Conservation (phyloP, 2,329 filamentous ascomycete genomes). For the Emmonsiellopsis sp. region DNA sequence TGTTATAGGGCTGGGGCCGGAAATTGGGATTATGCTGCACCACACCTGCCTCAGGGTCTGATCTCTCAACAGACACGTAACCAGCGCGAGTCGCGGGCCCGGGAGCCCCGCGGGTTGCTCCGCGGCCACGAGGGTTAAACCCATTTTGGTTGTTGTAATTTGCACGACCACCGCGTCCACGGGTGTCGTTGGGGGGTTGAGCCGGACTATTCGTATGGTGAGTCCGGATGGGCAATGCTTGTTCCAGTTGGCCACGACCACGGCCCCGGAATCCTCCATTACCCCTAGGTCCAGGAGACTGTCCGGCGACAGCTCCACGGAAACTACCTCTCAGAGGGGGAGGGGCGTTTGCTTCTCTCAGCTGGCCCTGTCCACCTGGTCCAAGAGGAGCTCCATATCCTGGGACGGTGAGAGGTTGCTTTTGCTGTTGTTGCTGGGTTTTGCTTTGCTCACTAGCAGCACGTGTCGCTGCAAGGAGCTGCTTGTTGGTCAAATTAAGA, state of each 20-base stretch:
- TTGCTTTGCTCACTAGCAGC: slow-evolving; percentile 24
- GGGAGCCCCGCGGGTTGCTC: neutral
- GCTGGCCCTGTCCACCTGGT: slow-evolving; percentile 52
- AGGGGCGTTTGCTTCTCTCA: slow-evolving; percentile 47
- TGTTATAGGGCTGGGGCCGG: slow-evolving; percentile 38
- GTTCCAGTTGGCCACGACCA: slow-evolving; percentile 23
- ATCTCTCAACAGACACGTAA: slow-evolving; percentile 31
- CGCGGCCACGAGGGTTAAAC: neutral
- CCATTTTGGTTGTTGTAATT: neutral
- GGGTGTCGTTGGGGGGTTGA: neutral
- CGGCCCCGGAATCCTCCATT: slow-evolving; percentile 27
- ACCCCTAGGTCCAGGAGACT: slow-evolving; percentile 27
- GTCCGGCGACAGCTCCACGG: slow-evolving; percentile 46
- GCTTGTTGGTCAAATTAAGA: slow-evolving; percentile 73
- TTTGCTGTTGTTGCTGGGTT: slow-evolving; percentile 51
- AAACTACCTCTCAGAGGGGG: slow-evolving; percentile 50
- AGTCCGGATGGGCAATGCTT: slow-evolving; percentile 17
- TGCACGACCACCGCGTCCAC: slow-evolving; percentile 6
- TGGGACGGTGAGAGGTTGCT: slow-evolving; percentile 43
- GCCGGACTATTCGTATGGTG: slow-evolving; percentile 9
- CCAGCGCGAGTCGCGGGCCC: slow-evolving; percentile 14
- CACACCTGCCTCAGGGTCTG: slow-evolving; percentile 40
- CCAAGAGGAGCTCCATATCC: slow-evolving; percentile 49
- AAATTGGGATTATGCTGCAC: slow-evolving; percentile 44
- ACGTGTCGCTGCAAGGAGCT: slow-evolving; percentile 55